Evolutionary conservation across 164 flowering plant genomes (phyloP).

Genomic region (Nelumbo lutea): DNA sequence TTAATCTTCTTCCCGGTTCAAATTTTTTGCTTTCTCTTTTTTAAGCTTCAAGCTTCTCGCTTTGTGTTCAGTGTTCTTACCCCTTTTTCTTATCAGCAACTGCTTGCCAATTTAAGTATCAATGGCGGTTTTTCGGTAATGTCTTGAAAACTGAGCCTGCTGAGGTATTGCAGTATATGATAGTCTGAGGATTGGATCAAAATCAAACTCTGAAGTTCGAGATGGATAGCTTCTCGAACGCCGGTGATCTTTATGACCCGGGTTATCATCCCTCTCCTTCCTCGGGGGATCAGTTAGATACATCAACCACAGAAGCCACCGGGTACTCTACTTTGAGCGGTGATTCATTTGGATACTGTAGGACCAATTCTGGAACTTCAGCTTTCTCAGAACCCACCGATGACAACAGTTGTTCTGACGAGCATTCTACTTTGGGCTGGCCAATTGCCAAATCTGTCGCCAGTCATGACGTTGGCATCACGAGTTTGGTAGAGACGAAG

Average conservation of each 20-base stretch:
- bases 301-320: conserved; percentile 37
- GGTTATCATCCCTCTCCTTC: conserved; percentile 52
- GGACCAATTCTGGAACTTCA: conserved; percentile 72
- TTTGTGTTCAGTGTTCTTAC: too few relatives aligned
- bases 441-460: conserved; percentile 26
- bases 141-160: background rate
- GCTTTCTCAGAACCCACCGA: conserved; percentile 53
- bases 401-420: conserved; percentile 46
- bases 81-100: too few relatives aligned
- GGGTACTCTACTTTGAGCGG: conserved; percentile 40
- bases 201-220: background rate
- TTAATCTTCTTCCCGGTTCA: conserved; percentile 1
- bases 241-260: conserved; percentile 42
- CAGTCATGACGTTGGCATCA: conserved; percentile 29
- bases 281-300: conserved; percentile 44
- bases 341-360: conserved; percentile 47
- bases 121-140: background rate
- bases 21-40: too few relatives aligned
- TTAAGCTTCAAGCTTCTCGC: background rate
- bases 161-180: background rate
- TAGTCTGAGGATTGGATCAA: conserved; percentile 22
- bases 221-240: conserved; percentile 43
- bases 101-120: too few relatives aligned
- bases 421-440: conserved; percentile 52
- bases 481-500: conserved; percentile 43